phyloP scores from a whole-genome alignment of 306 rosid genomes.

The Rubus idaeus region DNA sequence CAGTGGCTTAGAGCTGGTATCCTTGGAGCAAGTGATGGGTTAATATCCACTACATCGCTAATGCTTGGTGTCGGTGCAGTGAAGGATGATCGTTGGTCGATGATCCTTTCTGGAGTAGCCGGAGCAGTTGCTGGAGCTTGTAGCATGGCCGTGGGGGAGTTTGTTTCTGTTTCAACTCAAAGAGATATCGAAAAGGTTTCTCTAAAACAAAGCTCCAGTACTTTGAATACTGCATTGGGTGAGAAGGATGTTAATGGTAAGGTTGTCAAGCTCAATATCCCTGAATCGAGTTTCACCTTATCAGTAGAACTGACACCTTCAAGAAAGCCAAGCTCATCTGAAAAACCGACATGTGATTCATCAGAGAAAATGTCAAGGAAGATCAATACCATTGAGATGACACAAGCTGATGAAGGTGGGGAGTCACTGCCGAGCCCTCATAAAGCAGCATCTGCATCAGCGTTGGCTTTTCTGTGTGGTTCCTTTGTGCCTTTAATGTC shows the following conservation, averaged over 20 bases:
- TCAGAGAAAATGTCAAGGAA: neutral
- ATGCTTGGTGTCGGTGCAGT: constrained; percentile 26
- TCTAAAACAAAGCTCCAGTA: neutral
- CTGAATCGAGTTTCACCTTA: neutral
- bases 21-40: constrained; percentile 14
- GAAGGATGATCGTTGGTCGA: constrained; percentile 17
- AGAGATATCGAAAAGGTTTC: constrained; percentile 26
- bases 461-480: constrained; percentile 27
- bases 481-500: constrained; percentile 25
- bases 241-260: neutral
- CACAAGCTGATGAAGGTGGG: neutral
- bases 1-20: constrained; percentile 27
- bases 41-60: constrained; percentile 10
- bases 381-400: neutral
- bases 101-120: constrained; percentile 20
- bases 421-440: constrained; percentile 21
- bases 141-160: constrained; percentile 36
- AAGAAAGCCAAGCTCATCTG: neutral
- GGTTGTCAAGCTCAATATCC: neutral
- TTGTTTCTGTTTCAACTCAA: constrained; percentile 30
- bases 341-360: neutral
- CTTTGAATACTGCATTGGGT: neutral
- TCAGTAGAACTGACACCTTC: constrained; percentile 10
- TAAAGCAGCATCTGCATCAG: constrained; percentile 30
- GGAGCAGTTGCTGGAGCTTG: constrained; percentile 30